Evolutionary conservation across 2,329 filamentous ascomycete genomes (phyloP).

Genomic region (Aspergillus jensenii): DNA sequence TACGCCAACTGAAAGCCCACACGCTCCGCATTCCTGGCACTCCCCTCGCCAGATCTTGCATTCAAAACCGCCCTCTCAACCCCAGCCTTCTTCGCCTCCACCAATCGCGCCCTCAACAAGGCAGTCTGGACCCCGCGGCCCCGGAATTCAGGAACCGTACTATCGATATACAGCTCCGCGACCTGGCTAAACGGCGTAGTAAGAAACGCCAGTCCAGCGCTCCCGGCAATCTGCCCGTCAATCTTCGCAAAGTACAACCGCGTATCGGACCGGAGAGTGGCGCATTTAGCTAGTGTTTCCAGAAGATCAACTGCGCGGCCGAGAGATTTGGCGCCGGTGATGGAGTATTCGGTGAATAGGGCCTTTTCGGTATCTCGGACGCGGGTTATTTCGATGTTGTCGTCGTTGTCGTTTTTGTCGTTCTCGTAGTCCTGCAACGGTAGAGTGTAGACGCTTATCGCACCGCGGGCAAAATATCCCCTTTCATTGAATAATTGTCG

Average conservation of each 20-base stretch:
- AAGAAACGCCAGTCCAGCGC: slow-evolving; percentile 15
- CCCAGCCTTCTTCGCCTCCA: slow-evolving; percentile 15
- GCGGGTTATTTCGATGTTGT: neutral
- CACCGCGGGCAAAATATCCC: neutral
- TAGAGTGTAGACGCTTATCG: neutral
- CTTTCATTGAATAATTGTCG: neutral
- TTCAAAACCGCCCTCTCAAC: slow-evolving; percentile 14
- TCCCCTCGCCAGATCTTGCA: slow-evolving; percentile 14
- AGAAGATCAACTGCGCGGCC: neutral
- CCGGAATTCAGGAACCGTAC: slow-evolving; percentile 14
- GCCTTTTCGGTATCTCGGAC: neutral
- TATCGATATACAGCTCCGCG: slow-evolving; percentile 21
- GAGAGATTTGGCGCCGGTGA: neutral
- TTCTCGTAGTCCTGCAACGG: neutral
- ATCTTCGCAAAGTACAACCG: slow-evolving; percentile 15
- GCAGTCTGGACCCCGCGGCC: slow-evolving; percentile 18
- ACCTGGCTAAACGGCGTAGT: slow-evolving; percentile 16
- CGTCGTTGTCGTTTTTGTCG: neutral
- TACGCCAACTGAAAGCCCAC: slow-evolving; percentile 20
- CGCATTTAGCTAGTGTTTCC: neutral
- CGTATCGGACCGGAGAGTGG: slow-evolving; percentile 14
- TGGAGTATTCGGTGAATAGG: neutral
- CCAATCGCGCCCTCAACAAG: slow-evolving; percentile 14
- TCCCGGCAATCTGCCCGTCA: neutral
- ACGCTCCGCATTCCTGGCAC: slow-evolving; percentile 18